These are phyloP conservation scores for Prunus mira DNA, from an alignment of 306 rosid genomes.

Conservation along the genomic window DNA sequence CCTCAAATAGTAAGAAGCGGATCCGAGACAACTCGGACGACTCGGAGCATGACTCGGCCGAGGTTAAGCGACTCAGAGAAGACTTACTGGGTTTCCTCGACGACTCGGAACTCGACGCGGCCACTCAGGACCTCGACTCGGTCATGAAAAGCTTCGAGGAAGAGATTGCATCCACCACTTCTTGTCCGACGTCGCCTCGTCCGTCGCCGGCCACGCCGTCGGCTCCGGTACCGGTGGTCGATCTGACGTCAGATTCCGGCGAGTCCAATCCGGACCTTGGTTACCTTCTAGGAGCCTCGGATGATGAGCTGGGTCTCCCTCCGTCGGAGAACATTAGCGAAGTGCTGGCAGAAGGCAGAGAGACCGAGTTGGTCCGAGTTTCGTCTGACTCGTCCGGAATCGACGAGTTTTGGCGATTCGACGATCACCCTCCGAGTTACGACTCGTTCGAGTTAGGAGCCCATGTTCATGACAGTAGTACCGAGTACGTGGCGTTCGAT, in stretches of 20 bases:
- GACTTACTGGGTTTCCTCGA: slow-evolving; percentile 64
- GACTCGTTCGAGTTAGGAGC: slow-evolving; percentile 60
- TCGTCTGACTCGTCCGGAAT: slow-evolving; percentile 57
- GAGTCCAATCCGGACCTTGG: slow-evolving; percentile 74
- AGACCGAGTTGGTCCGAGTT: slow-evolving; percentile 41
- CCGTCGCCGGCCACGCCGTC: neutral
- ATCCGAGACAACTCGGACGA: slow-evolving; percentile 51
- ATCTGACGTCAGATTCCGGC: slow-evolving; percentile 50
- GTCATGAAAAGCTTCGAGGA: slow-evolving; percentile 75
- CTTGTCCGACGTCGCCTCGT: slow-evolving; percentile 11
- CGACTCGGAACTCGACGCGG: slow-evolving; percentile 44
- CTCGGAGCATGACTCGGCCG: slow-evolving; percentile 43
- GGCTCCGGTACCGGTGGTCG: slow-evolving; percentile 34
- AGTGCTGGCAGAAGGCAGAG: slow-evolving; percentile 23
- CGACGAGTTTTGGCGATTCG: slow-evolving; percentile 68
- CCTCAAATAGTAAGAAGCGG: slow-evolving; percentile 38
- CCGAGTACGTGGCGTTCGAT: slow-evolving; percentile 53
- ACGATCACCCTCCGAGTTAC: slow-evolving; percentile 52
- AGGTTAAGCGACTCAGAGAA: slow-evolving; percentile 62
- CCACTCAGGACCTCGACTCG: slow-evolving; percentile 66
- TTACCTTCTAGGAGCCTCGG: slow-evolving; percentile 75
- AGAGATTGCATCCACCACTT: slow-evolving; percentile 54
- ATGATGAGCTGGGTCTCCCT: slow-evolving; percentile 86
- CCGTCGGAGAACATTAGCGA: slow-evolving; percentile 38
- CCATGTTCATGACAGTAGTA: slow-evolving; percentile 5